These are phyloP conservation scores for Prunella vulgaris DNA, from an alignment of 257 asterid genomes.

Conservation along the genomic window DNA sequence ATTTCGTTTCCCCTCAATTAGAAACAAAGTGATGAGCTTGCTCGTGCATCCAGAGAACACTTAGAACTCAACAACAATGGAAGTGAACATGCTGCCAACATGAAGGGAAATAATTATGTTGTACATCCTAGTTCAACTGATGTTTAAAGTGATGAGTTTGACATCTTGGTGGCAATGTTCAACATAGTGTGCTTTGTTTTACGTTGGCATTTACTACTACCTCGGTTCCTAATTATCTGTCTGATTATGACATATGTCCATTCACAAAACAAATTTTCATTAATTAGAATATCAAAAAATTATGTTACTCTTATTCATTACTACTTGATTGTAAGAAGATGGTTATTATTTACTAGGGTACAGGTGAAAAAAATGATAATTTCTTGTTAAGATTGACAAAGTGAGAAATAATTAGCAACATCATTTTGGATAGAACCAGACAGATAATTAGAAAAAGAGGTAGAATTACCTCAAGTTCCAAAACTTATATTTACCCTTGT, in stretches of 20 bases:
- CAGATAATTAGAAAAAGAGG: too few relatives aligned
- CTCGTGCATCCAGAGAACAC: conserved; percentile 50
- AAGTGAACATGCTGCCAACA: conserved; percentile 36
- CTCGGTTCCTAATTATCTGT: not conserved
- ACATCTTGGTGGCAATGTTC: conserved; percentile 46
- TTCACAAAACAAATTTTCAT: too few relatives aligned
- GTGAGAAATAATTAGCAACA: too few relatives aligned
- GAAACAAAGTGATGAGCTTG: conserved; percentile 59
- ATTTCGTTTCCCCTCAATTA: conserved; percentile 12
- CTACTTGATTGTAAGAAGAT: too few relatives aligned
- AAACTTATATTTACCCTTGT: conserved; percentile 4
- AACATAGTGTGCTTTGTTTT: conserved; percentile 55
- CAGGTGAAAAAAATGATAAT: too few relatives aligned
- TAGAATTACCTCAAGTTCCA: conserved; percentile 1
- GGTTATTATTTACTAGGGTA: too few relatives aligned
- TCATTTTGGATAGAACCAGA: too few relatives aligned
- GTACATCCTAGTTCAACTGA: conserved; percentile 42
- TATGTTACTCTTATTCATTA: too few relatives aligned
- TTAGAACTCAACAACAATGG: conserved; percentile 38
- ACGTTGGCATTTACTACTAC: not conserved
- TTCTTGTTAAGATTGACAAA: too few relatives aligned
- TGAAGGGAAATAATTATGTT: conserved; percentile 31
- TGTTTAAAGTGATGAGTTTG: conserved; percentile 50
- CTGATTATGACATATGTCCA: too few relatives aligned
- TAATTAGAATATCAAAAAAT: too few relatives aligned